Conservation (phyloP, 306 rosid genomes). For the Ochetophila trinervis region DNA sequence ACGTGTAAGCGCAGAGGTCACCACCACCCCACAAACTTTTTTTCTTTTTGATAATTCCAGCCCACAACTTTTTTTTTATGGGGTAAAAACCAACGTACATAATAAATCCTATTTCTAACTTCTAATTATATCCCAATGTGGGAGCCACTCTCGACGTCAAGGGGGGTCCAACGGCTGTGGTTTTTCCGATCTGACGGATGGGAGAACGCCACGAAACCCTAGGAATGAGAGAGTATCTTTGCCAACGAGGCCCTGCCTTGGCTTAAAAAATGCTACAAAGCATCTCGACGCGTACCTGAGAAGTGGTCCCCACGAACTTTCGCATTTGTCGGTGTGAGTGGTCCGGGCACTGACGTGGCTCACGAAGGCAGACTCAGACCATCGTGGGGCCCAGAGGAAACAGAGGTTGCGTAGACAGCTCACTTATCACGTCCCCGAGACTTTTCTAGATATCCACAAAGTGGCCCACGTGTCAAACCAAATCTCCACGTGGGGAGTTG, state of each 20-base stretch:
- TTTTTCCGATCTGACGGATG: not conserved
- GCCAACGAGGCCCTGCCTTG: conserved; percentile 20
- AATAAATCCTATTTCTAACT: no score
- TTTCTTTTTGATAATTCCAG: no score
- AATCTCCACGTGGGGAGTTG: conserved; percentile 15
- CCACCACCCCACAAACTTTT: no score
- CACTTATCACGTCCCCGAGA: conserved; percentile 8
- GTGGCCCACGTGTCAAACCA: conserved; percentile 24
- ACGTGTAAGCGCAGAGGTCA: conserved; percentile 11
- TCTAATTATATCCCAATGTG: not conserved
- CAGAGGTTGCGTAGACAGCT: conserved; percentile 26
- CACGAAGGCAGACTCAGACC: conserved; percentile 7
- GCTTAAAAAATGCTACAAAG: not conserved
- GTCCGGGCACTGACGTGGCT: conserved; percentile 23
- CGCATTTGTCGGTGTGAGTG: conserved; percentile 26
- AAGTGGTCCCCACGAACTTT: conserved; percentile 15
- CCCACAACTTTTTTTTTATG: no score
- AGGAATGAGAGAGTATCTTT: not conserved
- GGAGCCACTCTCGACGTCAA: conserved; percentile 12
- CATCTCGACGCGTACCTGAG: conserved; percentile 5
- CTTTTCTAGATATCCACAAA: conserved; percentile 13
- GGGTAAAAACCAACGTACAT: not conserved
- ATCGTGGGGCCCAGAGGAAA: conserved; percentile 16
- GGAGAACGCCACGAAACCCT: conserved; percentile 11
- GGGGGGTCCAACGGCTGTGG: not conserved